Evolutionary conservation across 805 yeast genomes (phyloP).

Genomic region (Cyberlindnera americana): DNA sequence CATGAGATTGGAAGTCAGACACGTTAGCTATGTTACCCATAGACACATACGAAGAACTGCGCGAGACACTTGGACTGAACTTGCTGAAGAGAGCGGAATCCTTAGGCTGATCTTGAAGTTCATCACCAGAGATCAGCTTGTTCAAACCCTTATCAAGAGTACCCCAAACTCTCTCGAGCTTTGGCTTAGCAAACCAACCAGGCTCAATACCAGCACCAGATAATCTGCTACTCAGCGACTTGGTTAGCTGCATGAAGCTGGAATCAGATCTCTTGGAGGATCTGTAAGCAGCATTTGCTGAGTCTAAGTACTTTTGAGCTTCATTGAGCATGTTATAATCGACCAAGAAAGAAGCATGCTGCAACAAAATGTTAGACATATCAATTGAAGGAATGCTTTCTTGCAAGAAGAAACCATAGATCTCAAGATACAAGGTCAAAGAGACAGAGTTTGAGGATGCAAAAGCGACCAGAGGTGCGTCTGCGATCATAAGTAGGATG

Average conservation of each 20-base stretch:
- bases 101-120: conserved; percentile 36
- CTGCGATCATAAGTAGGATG: conserved; percentile 44
- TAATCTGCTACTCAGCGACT: conserved; percentile 42
- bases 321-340: conserved; percentile 59
- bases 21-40: conserved; percentile 11
- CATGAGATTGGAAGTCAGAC: conserved; percentile 3
- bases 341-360: conserved; percentile 64
- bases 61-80: conserved; percentile 65
- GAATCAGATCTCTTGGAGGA: conserved; percentile 36
- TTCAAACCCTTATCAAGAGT: conserved; percentile 76
- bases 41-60: conserved; percentile 38
- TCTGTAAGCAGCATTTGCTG: conserved; percentile 38
- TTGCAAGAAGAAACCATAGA: conserved; percentile 19
- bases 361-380: conserved; percentile 55
- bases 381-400: conserved; percentile 34
- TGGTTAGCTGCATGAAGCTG: conserved; percentile 32
- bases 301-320: conserved; percentile 63
- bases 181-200: conserved; percentile 77
- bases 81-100: conserved; percentile 59
- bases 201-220: conserved; percentile 46
- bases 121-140: conserved; percentile 86
- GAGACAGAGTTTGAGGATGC: conserved; percentile 13
- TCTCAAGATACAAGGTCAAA: conserved; percentile 32
- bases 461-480: conserved; percentile 38
- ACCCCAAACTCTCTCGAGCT: conserved; percentile 83